Evolutionary conservation across 2,329 filamentous ascomycete genomes (phyloP), one percentile per base, ranked within the genome.

Genomic region (Penicillium glabrum): DNA sequence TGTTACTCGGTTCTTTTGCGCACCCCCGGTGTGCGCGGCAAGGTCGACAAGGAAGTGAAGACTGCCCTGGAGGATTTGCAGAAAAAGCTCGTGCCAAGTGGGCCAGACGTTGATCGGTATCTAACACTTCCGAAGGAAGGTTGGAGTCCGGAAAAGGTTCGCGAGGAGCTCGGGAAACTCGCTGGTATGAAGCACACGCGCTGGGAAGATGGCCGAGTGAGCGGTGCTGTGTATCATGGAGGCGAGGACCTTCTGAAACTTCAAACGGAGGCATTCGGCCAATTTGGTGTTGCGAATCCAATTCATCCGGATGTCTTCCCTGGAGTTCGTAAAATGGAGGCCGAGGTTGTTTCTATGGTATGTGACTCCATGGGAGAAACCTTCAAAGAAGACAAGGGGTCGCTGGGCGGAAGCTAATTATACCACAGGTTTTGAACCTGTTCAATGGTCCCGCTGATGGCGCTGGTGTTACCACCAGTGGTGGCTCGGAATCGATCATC

Each of bases 261-360:
- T 39, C 95, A 99, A 79, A 90, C 90, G 6, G 91, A 97, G 72
- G 93, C 95, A 0, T 98, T 93, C 81, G 89, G 90, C 63, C 89
- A 90, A 75, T 99, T 99, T 74, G 93, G 92, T 50, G 95, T 99
- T 29, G 85, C 92, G 39, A 99, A 99, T 75, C 95, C 95, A 3
- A 95, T 99, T 65, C 95, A 99, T 74, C 95, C 95, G 7, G 95
- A 99, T 77, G 93, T 99, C 44, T 99, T 99, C 78, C 95, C 95
- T 16, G 95, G 93, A 27, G 93, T 99, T 51, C 83, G 95, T 68
- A 99, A 99, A 84, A 99, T 99, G 95, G 95, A 99, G 80, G 93
- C 95, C 45, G 95, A 99, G 79, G 82, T 99, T 60, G 95, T 99
- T 51, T 89, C 93, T 63, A 99, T 99, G 93, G 92, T 96, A 72